Evolutionary conservation across 179 eudicot genomes (phyloP).

Genomic region (Carnegiea gigantea): DNA sequence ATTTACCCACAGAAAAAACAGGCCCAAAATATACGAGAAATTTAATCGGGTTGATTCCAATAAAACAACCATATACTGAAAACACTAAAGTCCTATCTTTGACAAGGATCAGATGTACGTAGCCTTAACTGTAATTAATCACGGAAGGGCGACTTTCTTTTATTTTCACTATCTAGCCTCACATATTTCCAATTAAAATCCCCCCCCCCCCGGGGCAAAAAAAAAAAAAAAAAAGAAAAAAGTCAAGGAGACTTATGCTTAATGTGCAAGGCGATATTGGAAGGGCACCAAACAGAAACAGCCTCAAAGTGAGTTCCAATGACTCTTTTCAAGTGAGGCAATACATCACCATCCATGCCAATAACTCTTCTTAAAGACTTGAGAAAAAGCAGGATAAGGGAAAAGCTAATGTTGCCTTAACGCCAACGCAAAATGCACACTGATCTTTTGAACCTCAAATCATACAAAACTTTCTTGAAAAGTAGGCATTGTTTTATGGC

Average conservation of each 20-base stretch:
- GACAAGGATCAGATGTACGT: neutral
- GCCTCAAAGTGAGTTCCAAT: slow-evolving; percentile 15
- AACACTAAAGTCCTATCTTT: too few relatives aligned
- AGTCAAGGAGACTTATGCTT: slow-evolving; percentile 21
- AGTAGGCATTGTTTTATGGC: slow-evolving; percentile 23
- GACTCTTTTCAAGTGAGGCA: slow-evolving; percentile 26
- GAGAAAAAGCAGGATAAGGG: neutral
- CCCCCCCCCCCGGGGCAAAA: too few relatives aligned
- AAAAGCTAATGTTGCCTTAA: slow-evolving; percentile 25
- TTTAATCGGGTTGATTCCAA: too few relatives aligned
- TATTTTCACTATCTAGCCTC: too few relatives aligned
- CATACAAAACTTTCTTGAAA: slow-evolving; percentile 24
- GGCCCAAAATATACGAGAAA: too few relatives aligned
- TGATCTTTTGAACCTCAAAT: slow-evolving; percentile 4
- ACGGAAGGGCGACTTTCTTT: too few relatives aligned
- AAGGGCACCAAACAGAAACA: neutral
- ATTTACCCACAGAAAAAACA: too few relatives aligned
- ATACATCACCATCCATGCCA: slow-evolving; percentile 24
- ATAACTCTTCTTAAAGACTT: slow-evolving; percentile 9
- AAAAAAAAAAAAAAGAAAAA: neutral
- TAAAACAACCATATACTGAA: too few relatives aligned
- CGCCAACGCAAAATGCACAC: slow-evolving; percentile 26
- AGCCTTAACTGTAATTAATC: neutral
- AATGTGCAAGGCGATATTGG: slow-evolving; percentile 22
- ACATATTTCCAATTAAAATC: too few relatives aligned